Evolutionary conservation across 1,139 yeast species (phyloP).

Genomic region (Yamadazyma atmosphaerica): DNA sequence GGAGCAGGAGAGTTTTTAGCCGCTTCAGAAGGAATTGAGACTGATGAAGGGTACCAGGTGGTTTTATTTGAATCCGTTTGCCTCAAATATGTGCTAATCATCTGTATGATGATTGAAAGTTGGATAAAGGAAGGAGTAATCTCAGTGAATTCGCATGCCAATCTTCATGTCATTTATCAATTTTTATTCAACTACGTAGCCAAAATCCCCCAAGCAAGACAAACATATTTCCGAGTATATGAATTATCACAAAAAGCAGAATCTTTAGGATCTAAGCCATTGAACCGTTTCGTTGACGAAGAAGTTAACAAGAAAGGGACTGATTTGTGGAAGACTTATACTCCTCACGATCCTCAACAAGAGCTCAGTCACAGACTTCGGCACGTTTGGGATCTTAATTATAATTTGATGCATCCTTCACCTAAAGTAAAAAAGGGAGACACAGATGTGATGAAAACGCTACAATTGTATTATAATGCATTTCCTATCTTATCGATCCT

Average conservation of each 20-base stretch:
- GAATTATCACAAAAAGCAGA: background rate
- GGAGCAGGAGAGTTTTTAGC: constrained; percentile 54
- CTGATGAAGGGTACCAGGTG: constrained; percentile 35
- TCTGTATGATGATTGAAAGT: constrained; percentile 62
- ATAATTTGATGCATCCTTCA: no score
- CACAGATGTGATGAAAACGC: background rate
- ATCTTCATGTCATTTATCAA: constrained; percentile 55
- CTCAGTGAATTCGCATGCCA: constrained; percentile 32
- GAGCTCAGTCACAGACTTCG: no score
- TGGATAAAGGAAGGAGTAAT: constrained; percentile 17
- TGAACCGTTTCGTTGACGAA: background rate
- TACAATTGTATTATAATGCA: background rate
- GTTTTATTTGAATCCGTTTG: constrained; percentile 44
- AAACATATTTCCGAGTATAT: constrained; percentile 20
- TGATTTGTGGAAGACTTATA: no score
- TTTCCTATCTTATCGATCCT: background rate
- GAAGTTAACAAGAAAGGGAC: background rate
- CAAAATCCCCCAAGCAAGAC: constrained; percentile 40
- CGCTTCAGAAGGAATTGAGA: constrained; percentile 36
- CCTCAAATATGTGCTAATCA: constrained; percentile 49
- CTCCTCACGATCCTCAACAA: no score
- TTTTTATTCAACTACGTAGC: constrained; percentile 65
- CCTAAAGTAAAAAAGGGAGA: no score
- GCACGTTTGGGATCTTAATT: no score
- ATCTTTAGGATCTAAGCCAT: background rate